A percentile compares a stretch with the other conserved stretches of the same genome.
phyloP scores from a whole-genome alignment of 345 rosid species.

The Fremontodendron californicum region DNA sequence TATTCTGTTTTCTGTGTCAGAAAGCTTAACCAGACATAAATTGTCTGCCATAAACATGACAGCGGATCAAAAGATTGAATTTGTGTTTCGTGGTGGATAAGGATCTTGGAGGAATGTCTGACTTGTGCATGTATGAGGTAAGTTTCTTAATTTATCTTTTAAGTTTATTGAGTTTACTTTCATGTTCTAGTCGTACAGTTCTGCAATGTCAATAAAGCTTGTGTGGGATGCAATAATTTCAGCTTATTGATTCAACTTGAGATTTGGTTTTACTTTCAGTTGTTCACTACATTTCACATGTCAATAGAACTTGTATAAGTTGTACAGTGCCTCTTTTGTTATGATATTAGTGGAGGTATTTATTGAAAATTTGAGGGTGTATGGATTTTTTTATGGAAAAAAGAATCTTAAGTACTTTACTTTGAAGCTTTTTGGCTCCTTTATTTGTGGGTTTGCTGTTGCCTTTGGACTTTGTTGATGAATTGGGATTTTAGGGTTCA shows the following conservation, averaged over 20 bases:
- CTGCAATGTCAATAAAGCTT: background rate
- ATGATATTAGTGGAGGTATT: background rate
- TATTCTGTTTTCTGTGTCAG: background rate
- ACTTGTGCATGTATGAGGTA: constrained; percentile 66
- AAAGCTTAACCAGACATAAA: constrained; percentile 29
- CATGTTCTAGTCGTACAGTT: background rate
- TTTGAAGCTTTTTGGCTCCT: background rate
- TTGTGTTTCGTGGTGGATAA: constrained; percentile 52
- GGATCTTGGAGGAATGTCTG: constrained; percentile 63
- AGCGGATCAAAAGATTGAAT: constrained; percentile 32
- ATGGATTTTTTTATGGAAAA: background rate
- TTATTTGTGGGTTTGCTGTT: background rate
- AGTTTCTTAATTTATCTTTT: constrained; percentile 12
- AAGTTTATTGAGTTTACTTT: background rate
- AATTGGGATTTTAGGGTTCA: background rate
- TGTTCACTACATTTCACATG: background rate
- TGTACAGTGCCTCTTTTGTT: background rate
- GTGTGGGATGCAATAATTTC: background rate
- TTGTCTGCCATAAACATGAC: constrained; percentile 40
- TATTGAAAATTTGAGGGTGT: background rate
- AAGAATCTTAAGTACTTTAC: background rate
- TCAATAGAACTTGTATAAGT: background rate
- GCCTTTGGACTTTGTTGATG: background rate
- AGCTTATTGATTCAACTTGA: constrained; percentile 1
- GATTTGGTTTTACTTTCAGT: background rate